phyloP scores from a whole-genome alignment of 768 basidiomycete genomes.

The Coprinopsis sp. region DNA sequence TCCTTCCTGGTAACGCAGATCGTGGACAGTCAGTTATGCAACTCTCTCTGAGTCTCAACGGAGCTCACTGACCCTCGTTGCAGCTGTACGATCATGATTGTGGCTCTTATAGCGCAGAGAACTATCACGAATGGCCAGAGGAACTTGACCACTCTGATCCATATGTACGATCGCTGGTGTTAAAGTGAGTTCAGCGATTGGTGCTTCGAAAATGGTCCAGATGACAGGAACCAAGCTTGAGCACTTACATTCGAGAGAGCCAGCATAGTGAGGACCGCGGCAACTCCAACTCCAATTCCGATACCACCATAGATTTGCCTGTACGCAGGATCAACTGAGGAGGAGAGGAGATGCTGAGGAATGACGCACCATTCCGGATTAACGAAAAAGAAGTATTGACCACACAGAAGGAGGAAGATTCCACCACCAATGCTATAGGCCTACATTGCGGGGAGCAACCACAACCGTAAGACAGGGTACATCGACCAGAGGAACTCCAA shows the following conservation, averaged over 20 bases:
- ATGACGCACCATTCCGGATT: slow-evolving; percentile 57
- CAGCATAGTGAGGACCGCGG: slow-evolving; percentile 49
- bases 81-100: slow-evolving; percentile 70
- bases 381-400: slow-evolving; percentile 61
- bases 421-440: slow-evolving; percentile 64
- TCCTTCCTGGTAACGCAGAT: slow-evolving; percentile 44
- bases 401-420: slow-evolving; percentile 55
- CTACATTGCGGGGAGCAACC: slow-evolving; percentile 28
- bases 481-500: slow-evolving; percentile 2
- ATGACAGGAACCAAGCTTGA: slow-evolving; percentile 13
- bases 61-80: slow-evolving; percentile 54
- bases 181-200: slow-evolving; percentile 14
- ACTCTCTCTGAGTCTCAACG: slow-evolving; percentile 14
- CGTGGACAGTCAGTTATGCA: slow-evolving; percentile 17
- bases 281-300: slow-evolving; percentile 45
- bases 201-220: slow-evolving; percentile 12
- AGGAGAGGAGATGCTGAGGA: not conserved
- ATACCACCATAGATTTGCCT: slow-evolving; percentile 73
- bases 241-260: slow-evolving; percentile 60
- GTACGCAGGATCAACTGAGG: slow-evolving; percentile 8
- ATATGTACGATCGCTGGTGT: slow-evolving; percentile 63
- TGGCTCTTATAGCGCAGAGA: slow-evolving; percentile 57
- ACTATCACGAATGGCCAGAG: slow-evolving; percentile 70
- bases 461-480: slow-evolving; percentile 9
- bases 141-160: slow-evolving; percentile 59